Base-by-base conservation (phyloP, 116 monocot species). In the Iris pallida region DNA sequence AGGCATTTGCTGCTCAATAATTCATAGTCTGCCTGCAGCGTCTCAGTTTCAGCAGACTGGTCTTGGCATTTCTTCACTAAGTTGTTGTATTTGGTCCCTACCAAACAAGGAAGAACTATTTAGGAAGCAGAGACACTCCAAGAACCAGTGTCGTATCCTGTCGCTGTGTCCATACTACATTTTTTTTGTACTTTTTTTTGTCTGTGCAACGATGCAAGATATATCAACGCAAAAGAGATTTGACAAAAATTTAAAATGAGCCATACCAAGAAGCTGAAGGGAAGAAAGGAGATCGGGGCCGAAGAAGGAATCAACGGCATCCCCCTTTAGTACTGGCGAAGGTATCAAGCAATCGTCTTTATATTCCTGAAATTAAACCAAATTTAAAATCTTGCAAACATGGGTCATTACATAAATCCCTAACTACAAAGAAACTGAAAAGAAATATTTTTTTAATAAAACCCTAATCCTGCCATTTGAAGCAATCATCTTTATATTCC, bases 41-140 rank as follows among this genome's bases (percentile, higher is more conserved):
- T 14, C 8, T 70, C 66, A 8, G 70, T 14, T 70, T 70, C 72
- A 20, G 72, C 45, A 19, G 54, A 56, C 64, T 72, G 53, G 41
- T 61, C 54, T 69, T 71, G 68, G 67, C 49, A 73, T 55, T 68
- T 77, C 67, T 81, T 73, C 66, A 84, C 1, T 57, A 88, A 54
- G 16, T 9, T 44, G 61, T 88, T 88, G 71, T 88, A 84, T 67
- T 88, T 81, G 8, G 73, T 71, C 43, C 88, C 88, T 88, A 65
- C 15, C 65, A 11, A 53, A 63, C 53, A 61, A n/a, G 43, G 15
- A 64, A 65, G 30, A 30, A 30, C 30, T 30, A 30, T 30, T 30
- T 30, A 30, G 30, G 4, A 9, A 51, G 20, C 12, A 46, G 43
- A 61, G 6, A 56, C 47, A 9, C 11, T 0, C 45, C 16, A 30